Percentiles rank a stretch among this genome's conserved stretches.
phyloP scores from a whole-genome alignment of 257 asterid genomes.

The Oldenlandia corymbosa region DNA sequence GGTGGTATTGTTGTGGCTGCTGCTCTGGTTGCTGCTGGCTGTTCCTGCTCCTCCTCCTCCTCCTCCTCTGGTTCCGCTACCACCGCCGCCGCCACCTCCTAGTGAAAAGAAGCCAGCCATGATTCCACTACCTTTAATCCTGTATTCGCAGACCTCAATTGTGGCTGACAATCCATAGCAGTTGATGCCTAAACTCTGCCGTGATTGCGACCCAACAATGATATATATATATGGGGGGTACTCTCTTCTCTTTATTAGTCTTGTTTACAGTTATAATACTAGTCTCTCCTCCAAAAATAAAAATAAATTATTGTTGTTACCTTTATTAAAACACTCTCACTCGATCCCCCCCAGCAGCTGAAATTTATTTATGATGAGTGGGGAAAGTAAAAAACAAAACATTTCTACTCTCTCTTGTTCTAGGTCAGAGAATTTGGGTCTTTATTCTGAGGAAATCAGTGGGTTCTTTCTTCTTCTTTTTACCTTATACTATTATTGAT shows the following conservation, averaged over 20 bases:
- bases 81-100: constrained; percentile 38
- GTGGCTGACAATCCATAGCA: constrained; percentile 50
- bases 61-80: background rate
- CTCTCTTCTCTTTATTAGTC: constrained; percentile 6
- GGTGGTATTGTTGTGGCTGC: constrained; percentile 24
- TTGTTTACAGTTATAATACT: too few species aligned
- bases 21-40: constrained; percentile 28
- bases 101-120: constrained; percentile 92
- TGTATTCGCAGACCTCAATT: constrained; percentile 28
- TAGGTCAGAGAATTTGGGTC: constrained; percentile 14
- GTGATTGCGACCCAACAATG: constrained; percentile 33
- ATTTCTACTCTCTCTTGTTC: background rate
- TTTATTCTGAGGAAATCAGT: background rate
- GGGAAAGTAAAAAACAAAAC: background rate
- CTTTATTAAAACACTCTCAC: too few species aligned
- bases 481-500: too few species aligned
- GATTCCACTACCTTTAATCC: constrained; percentile 17
- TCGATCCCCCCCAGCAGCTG: too few species aligned
- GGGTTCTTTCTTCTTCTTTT: too few species aligned
- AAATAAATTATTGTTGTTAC: too few species aligned
- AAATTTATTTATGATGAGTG: too few species aligned
- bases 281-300: too few species aligned
- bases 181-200: constrained; percentile 29
- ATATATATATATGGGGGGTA: constrained; percentile 12
- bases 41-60: background rate